Base-by-base conservation (phyloP, 2,329 filamentous ascomycete genomes). In the Colletotrichum viniferum region DNA sequence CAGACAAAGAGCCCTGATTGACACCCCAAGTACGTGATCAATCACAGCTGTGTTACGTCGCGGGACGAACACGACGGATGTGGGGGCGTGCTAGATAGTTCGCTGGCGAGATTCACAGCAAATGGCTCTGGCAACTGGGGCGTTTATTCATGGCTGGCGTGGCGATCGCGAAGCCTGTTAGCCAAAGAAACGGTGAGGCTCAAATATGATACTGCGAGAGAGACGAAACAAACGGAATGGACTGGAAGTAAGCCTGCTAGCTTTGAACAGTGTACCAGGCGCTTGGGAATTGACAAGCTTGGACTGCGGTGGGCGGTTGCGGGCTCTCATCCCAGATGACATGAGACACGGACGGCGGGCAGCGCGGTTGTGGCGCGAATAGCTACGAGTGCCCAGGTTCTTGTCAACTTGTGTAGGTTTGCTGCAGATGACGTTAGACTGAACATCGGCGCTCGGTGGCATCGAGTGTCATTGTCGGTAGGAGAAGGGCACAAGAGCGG, bases 371-470 rank as follows among this genome's bases (percentile, higher is more conserved):
- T 24, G n/a, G 60, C 60, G 32, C 26, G 13, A 48, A 60, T 52
- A 18, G 26, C 34, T 36, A n/a, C 63, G 30, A 36, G 24, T 48
- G 24, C 26, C 7, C 8, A 43, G 7, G n/a, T n/a, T 38, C 30
- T n/a, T 16, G 32, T 34, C 32, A 34, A 34, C 32, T 13, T 34
- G 24, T 32, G 38, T 9, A 16, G 36, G 38, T 16, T 60, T 24
- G 4, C 34, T n/a, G 34, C 12, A 16, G 34, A 60, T 67, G 62
- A 67, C 36, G 8, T 55, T 61, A 18, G 70, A 24, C 24, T 38
- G 52, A 55, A 68, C 55, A 69, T 62, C 64, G 70, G 63, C 55
- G 70, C 70, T 72, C 55, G 55, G 64, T 62, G 48, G 65, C 30
- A 69, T 69, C 52, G 16, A 66, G 34, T 36, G 65, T 12, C 24